Conservation (phyloP, 1,284 basidiomycete species). For the Leccinum fallax region DNA sequence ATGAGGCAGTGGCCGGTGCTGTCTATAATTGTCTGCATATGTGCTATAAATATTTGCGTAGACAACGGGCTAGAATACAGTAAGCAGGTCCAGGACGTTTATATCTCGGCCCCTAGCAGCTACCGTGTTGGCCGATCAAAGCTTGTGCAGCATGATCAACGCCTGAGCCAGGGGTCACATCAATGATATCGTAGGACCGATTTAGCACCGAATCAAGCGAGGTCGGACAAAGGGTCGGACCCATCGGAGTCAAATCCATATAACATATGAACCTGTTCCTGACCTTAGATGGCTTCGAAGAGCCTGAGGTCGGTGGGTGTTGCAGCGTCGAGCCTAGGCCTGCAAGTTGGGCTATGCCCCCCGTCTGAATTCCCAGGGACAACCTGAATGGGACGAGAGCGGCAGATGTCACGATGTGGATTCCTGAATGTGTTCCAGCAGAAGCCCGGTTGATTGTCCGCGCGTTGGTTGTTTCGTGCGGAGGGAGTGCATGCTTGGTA, state of each 20-base stretch:
- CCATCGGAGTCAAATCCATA: not conserved
- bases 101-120: not conserved
- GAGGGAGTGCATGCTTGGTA: not conserved
- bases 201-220: not conserved
- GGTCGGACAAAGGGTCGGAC: not conserved
- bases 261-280: not conserved
- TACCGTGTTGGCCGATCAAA: not conserved
- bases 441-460: not conserved
- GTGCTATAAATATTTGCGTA: not conserved
- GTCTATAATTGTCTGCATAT: no score
- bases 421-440: not conserved
- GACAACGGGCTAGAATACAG: not conserved
- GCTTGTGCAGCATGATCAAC: not conserved
- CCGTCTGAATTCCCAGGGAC: not conserved
- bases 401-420: not conserved
- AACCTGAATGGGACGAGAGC: not conserved
- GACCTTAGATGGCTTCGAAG: not conserved
- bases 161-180: not conserved
- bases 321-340: not conserved
- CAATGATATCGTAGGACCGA: not conserved
- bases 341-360: not conserved
- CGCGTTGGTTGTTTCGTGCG: not conserved
- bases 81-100: not conserved
- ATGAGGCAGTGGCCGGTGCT: not conserved
- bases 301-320: not conserved